phyloP scores from a whole-genome alignment of 495 filamentous ascomycete species.

The Penicillium nucicola region DNA sequence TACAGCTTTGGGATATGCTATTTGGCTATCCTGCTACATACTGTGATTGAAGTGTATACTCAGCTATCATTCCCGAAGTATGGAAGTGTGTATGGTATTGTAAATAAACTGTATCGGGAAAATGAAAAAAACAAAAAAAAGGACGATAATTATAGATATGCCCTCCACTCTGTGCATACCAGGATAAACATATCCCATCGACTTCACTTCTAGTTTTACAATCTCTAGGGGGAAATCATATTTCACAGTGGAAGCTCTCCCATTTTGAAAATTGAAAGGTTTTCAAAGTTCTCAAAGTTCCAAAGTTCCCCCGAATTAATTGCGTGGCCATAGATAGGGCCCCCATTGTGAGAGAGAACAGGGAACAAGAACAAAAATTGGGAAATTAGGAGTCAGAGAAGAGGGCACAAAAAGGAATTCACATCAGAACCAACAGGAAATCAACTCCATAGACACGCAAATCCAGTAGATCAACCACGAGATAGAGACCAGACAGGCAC shows the following conservation, averaged over 20 bases:
- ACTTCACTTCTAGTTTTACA: too few species aligned
- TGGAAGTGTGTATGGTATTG: conserved; percentile 1
- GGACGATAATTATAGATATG: conserved; percentile 1
- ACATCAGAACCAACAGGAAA: too few species aligned
- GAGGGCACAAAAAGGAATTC: conserved; percentile 20
- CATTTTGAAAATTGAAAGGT: conserved; percentile 3
- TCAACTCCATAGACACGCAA: too few species aligned
- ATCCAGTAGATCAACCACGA: too few species aligned
- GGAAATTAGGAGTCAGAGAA: conserved; percentile 9
- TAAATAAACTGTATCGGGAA: background rate
- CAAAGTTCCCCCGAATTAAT: background rate
- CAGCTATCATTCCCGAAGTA: too few species aligned
- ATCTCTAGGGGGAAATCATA: too few species aligned
- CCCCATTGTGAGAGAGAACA: background rate
- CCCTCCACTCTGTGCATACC: background rate
- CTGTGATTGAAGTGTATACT: too few species aligned
- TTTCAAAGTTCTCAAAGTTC: conserved; percentile 32
- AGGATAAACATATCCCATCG: too few species aligned
- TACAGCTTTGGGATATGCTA: too few species aligned
- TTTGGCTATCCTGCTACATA: too few species aligned
- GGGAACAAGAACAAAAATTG: background rate
- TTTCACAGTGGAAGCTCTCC: background rate
- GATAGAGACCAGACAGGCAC: too few species aligned
- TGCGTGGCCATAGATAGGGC: background rate
- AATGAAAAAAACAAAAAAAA: background rate